Evolutionary conservation across 2,329 filamentous ascomycete genomes (phyloP).

Genomic region (Achaetomium macrosporum): DNA sequence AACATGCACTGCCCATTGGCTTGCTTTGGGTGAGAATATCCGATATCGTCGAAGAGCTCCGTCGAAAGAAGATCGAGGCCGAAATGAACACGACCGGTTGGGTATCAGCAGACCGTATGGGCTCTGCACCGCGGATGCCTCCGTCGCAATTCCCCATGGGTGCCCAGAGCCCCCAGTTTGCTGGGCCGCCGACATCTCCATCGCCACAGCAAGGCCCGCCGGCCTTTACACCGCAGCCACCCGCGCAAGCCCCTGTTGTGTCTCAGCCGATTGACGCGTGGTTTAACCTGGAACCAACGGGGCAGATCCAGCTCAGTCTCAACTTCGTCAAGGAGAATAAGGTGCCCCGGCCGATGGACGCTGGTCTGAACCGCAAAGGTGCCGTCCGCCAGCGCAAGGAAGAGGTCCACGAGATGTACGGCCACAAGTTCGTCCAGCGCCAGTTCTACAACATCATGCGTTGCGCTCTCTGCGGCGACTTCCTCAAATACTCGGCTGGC

Average conservation of each 20-base stretch:
- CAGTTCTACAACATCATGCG: slow-evolving; percentile 99
- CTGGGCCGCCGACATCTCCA: slow-evolving; percentile 39
- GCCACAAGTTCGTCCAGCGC: slow-evolving; percentile 97
- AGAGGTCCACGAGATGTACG: slow-evolving; percentile 96
- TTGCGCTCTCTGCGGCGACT: slow-evolving; percentile 93
- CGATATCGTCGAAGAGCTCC: slow-evolving; percentile 95
- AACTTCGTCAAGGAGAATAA: slow-evolving; percentile 89
- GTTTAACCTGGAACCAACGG: slow-evolving; percentile 94
- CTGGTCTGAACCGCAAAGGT: slow-evolving; percentile 88
- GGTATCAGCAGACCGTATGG: slow-evolving; percentile 97
- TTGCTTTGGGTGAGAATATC: slow-evolving; percentile 96
- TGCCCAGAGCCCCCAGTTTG: slow-evolving; percentile 41
- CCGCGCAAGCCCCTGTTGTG: slow-evolving; percentile 38
- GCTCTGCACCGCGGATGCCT: slow-evolving; percentile 42
- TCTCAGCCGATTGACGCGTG: slow-evolving; percentile 76
- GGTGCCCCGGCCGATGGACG: slow-evolving; percentile 74
- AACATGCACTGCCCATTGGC: slow-evolving; percentile 86
- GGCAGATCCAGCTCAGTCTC: slow-evolving; percentile 84
- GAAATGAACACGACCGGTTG: slow-evolving; percentile 92
- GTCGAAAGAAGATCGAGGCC: slow-evolving; percentile 92
- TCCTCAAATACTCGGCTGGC: slow-evolving; percentile 95
- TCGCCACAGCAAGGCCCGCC: slow-evolving; percentile 25
- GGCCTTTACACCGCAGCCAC: slow-evolving; percentile 25
- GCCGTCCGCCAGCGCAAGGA: slow-evolving; percentile 97
- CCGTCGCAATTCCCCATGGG: slow-evolving; percentile 56